These are phyloP conservation scores for Camelina neglecta DNA, from an alignment of 345 rosid genomes.

Conservation along the genomic window DNA sequence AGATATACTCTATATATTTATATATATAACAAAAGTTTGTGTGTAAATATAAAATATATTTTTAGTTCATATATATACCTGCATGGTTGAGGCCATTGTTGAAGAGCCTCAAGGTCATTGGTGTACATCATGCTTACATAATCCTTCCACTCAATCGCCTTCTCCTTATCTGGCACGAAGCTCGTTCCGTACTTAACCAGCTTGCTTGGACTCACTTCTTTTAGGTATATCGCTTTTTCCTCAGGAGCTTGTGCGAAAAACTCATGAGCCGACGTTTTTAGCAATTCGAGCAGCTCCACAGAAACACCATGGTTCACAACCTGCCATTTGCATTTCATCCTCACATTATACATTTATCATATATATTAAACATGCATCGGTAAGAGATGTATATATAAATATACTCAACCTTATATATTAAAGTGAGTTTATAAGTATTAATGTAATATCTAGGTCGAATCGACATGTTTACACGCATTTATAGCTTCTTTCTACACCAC, in stretches of 20 bases:
- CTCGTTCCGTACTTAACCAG: constrained; percentile 62
- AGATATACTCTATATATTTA: too few relatives aligned
- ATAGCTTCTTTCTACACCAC: not conserved
- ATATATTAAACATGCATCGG: not conserved
- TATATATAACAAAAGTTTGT: not conserved
- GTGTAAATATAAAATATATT: not conserved
- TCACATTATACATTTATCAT: not conserved
- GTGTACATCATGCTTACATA: constrained; percentile 61
- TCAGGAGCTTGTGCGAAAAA: constrained; percentile 54
- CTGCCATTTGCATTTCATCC: constrained; percentile 36
- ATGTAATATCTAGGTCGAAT: not conserved
- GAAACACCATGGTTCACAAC: constrained; percentile 65
- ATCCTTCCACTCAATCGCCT: constrained; percentile 70
- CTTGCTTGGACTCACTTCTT: constrained; percentile 55
- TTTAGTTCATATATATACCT: constrained; percentile 37
- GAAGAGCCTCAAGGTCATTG: constrained; percentile 57
- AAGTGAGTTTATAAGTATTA: not conserved
- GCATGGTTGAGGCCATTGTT: constrained; percentile 59
- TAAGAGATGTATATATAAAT: not conserved
- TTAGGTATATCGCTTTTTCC: constrained; percentile 50
- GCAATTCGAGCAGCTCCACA: constrained; percentile 49
- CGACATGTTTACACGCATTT: not conserved
- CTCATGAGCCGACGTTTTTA: constrained; percentile 51
- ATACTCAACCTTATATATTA: not conserved
- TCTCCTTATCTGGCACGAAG: constrained; percentile 62